Evolutionary conservation across 2,329 filamentous ascomycete genomes (phyloP), one percentile per base, ranked within the genome.

Genomic region (Pseudofabraea citricarpa): DNA sequence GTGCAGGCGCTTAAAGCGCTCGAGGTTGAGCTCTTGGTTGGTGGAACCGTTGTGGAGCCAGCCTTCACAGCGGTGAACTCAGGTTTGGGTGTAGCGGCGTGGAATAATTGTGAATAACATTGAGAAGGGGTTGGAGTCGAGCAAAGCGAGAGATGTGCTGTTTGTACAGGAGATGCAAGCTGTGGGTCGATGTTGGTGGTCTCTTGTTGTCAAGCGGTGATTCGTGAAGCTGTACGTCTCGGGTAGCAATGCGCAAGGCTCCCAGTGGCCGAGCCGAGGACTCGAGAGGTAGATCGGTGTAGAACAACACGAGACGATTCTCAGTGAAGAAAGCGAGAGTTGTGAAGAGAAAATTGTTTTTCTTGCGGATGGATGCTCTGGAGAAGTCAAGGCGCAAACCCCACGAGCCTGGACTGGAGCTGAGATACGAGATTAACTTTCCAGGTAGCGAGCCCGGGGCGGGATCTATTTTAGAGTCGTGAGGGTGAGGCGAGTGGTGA

Each of bases 1-100:
- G 21, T 22, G 35, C 21, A 37, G 21, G 35, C 35, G 35, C 37
- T 40, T 40, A 31, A 13, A 40, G 40, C 29, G 27, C 40, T 35
- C 20, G 18, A 16, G 31, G 16, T 22, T 15, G 27, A 41, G 40
- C 26, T 21, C 13, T n/a, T 32, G 33, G 8, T 15, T 37, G 35
- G 35, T 37, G 35, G 35, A n/a, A 21, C 21, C 19, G 10, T 12
- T 37, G 19, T 37, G 35, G 35, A n/a, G 21, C 35, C n/a, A 15
- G 35, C 21, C 21, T n/a, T 20, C 21, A 22, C 35, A 37, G 35
- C 35, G 35, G 35, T 37, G 35, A 37, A 21, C 35, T 37, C 19
- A 22, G 21, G 19, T 21, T 37, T 37, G 21, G 15, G 21, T 20
- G 35, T 37, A 37, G 35, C 21, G 35, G 15, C 21, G 35, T 23